phyloP scores from a whole-genome alignment of 805 yeast genomes.

The Cyberlindnera japonica region DNA sequence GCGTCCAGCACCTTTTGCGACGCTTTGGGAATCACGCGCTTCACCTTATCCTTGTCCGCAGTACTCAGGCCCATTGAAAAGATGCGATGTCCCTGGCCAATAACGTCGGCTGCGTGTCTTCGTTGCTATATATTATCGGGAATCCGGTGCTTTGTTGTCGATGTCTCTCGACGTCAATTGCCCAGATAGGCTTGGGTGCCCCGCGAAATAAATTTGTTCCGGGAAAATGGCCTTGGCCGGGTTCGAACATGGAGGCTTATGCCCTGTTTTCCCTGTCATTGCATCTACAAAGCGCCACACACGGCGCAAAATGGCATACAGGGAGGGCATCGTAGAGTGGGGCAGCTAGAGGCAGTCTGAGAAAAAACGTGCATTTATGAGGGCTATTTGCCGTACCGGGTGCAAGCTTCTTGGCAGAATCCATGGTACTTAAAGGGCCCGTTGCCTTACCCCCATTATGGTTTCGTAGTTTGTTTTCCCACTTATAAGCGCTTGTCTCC shows the following conservation, averaged over 20 bases:
- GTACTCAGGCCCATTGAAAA: constrained; percentile 33
- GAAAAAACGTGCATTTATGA: background rate
- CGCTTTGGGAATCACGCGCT: constrained; percentile 83
- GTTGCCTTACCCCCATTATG: too few species aligned
- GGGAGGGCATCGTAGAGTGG: too few species aligned
- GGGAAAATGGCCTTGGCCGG: background rate
- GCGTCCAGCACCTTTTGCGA: constrained; percentile 87
- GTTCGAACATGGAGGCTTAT: background rate
- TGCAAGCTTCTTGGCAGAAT: too few species aligned
- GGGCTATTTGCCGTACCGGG: background rate
- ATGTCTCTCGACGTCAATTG: background rate
- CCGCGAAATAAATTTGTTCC: background rate
- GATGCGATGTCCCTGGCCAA: too few species aligned
- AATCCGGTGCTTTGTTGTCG: too few species aligned
- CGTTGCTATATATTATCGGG: too few species aligned
- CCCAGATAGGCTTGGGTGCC: background rate
- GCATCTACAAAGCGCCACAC: background rate
- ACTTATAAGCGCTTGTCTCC: too few species aligned
- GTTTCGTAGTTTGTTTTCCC: too few species aligned
- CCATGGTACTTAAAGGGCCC: too few species aligned
- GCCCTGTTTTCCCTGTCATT: too few species aligned
- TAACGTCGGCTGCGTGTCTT: too few species aligned
- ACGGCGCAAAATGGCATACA: background rate
- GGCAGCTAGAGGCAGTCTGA: background rate
- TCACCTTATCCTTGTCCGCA: constrained; percentile 83